phyloP scores from a whole-genome alignment of 2,329 filamentous ascomycete genomes.

The Penicillium aurantiogriseum region DNA sequence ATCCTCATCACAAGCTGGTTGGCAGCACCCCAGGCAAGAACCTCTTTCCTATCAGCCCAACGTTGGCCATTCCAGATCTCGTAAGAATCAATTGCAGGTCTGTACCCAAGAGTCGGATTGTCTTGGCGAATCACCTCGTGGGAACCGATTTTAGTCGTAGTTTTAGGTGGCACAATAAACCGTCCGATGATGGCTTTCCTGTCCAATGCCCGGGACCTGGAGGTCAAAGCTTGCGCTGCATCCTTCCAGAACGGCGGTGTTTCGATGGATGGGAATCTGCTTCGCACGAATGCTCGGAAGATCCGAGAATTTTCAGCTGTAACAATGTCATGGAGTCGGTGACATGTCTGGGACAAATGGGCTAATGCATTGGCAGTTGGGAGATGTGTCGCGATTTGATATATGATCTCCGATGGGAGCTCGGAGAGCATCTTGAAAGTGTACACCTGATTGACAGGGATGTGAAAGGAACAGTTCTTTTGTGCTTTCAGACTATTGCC shows the following conservation, averaged over 20 bases:
- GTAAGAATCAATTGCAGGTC: slow-evolving; percentile 58
- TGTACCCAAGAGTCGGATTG: slow-evolving; percentile 55
- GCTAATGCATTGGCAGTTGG: slow-evolving; percentile 47
- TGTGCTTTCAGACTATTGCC: not conserved
- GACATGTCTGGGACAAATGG: slow-evolving; percentile 48
- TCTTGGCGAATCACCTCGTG: slow-evolving; percentile 44
- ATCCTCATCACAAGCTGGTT: slow-evolving; percentile 55
- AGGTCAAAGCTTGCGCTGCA: slow-evolving; percentile 55
- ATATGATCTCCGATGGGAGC: slow-evolving; percentile 46
- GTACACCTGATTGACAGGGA: not conserved
- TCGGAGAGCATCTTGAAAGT: slow-evolving; percentile 31
- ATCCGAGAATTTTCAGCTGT: slow-evolving; percentile 50
- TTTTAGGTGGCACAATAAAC: slow-evolving; percentile 48
- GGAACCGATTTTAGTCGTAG: slow-evolving; percentile 41
- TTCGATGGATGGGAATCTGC: slow-evolving; percentile 48
- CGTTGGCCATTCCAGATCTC: slow-evolving; percentile 49
- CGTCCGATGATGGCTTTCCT: slow-evolving; percentile 56
- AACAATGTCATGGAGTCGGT: slow-evolving; percentile 46
- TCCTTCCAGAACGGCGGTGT: slow-evolving; percentile 48
- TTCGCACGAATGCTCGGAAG: slow-evolving; percentile 48
- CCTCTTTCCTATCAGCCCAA: slow-evolving; percentile 54
- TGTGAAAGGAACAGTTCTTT: not conserved
- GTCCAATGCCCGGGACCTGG: slow-evolving; percentile 58
- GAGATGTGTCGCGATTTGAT: slow-evolving; percentile 43
- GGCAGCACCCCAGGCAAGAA: slow-evolving; percentile 61